These are phyloP conservation scores for Mallotus repandus DNA, from an alignment of 441 rosid species.

Conservation along the genomic window DNA sequence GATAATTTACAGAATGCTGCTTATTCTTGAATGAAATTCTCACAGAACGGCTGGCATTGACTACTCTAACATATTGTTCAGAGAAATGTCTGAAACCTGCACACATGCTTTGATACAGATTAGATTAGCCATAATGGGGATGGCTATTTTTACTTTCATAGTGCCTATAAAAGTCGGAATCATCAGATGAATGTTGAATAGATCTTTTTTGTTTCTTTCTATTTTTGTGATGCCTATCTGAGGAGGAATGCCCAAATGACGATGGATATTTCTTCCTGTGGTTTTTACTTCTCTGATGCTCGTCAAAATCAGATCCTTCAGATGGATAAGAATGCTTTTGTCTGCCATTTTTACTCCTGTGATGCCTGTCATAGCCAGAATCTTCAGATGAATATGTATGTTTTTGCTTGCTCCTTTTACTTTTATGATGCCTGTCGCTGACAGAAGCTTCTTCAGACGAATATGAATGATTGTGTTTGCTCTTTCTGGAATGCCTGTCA, in stretches of 20 bases:
- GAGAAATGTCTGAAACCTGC: too few relatives aligned
- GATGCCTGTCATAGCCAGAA: constrained; percentile 26
- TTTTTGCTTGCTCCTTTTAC: constrained; percentile 36
- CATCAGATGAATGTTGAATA: constrained; percentile 10
- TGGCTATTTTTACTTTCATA: constrained; percentile 14
- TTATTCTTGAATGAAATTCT: too few relatives aligned
- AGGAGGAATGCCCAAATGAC: constrained; percentile 13
- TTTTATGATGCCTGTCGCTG: constrained; percentile 21
- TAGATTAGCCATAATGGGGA: not conserved
- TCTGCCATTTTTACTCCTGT: constrained; percentile 27
- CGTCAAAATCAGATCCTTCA: constrained; percentile 36
- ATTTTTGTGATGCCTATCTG: constrained; percentile 17
- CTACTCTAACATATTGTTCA: too few relatives aligned
- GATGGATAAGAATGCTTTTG: constrained; percentile 27
- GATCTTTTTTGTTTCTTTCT: constrained; percentile 3
- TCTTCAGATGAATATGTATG: constrained; percentile 35
- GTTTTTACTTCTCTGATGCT: constrained; percentile 11
- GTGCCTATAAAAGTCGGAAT: constrained; percentile 18
- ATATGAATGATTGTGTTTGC: constrained; percentile 36
- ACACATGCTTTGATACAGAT: too few relatives aligned
- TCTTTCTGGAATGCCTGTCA: constrained; percentile 29
- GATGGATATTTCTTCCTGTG: constrained; percentile 7
- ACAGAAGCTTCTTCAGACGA: constrained; percentile 30
- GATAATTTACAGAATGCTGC: too few relatives aligned
- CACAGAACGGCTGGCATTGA: too few relatives aligned